phyloP scores from a whole-genome alignment of 352 stramenopile species.

The Pythium guiyangense region DNA sequence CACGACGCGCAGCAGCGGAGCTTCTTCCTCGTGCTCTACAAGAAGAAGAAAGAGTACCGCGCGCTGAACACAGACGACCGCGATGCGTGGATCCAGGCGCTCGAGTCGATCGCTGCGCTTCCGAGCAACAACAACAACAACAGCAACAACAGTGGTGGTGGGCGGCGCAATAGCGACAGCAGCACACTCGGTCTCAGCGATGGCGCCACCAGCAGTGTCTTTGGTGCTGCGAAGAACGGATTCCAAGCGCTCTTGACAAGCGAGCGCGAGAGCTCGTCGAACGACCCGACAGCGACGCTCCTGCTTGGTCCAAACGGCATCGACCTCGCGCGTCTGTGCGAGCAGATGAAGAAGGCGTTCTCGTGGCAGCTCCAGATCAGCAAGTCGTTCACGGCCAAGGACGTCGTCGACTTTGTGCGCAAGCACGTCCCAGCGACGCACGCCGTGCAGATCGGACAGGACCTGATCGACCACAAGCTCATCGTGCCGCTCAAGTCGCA shows the following conservation, averaged over 20 bases:
- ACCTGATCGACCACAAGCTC: slow-evolving; percentile 65
- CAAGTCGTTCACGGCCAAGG: slow-evolving; percentile 68
- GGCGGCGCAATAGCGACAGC: neutral
- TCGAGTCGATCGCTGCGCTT: slow-evolving; percentile 59
- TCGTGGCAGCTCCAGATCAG: slow-evolving; percentile 67
- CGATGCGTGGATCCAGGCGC: slow-evolving; percentile 60
- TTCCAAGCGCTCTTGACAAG: neutral
- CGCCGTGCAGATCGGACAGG: slow-evolving; percentile 53
- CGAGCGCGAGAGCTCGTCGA: slow-evolving; percentile 5
- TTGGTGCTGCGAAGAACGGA: neutral
- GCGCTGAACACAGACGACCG: slow-evolving; percentile 50
- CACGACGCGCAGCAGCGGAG: slow-evolving; percentile 33
- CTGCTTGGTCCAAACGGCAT: slow-evolving; percentile 33
- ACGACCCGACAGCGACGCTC: slow-evolving; percentile 5
- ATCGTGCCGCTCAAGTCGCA: slow-evolving; percentile 75
- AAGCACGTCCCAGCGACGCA: slow-evolving; percentile 34
- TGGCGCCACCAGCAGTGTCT: neutral
- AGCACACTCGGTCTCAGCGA: neutral
- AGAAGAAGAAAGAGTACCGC: slow-evolving; percentile 77
- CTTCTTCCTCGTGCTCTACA: slow-evolving; percentile 62
- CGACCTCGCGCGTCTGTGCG: slow-evolving; percentile 54
- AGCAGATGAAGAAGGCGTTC: slow-evolving; percentile 74
- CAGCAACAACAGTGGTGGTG: neutral
- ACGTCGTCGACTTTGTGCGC: slow-evolving; percentile 60
- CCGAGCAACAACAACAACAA: slow-evolving; percentile 14